These are phyloP conservation scores for Neopestalotiopsis sp. DNA, from an alignment of 2,329 filamentous ascomycete genomes.

Conservation along the genomic window DNA sequence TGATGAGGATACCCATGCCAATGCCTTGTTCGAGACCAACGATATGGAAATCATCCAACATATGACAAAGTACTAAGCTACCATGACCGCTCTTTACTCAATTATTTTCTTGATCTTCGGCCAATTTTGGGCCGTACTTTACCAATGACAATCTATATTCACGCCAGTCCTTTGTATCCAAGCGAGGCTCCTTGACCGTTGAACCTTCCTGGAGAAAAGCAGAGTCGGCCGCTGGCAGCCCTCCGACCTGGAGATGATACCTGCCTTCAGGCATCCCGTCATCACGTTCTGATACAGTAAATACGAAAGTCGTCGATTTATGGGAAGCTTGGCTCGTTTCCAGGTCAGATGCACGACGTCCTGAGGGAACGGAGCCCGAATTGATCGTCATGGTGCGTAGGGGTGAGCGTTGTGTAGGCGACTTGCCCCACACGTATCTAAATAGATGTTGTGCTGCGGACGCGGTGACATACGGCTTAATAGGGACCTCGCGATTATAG, in stretches of 20 bases:
- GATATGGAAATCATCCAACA: too few relatives aligned
- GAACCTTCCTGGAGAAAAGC: background rate
- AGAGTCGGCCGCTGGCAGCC: background rate
- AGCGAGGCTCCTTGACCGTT: background rate
- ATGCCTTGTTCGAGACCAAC: too few relatives aligned
- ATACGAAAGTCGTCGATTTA: slow-evolving; percentile 20
- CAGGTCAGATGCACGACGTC: background rate
- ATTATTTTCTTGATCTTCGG: too few relatives aligned
- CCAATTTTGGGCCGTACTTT: too few relatives aligned
- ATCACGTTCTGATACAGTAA: slow-evolving; percentile 18
- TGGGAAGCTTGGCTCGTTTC: slow-evolving; percentile 8
- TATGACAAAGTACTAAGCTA: too few relatives aligned
- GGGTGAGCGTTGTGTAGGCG: background rate
- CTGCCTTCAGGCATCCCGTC: slow-evolving; percentile 47
- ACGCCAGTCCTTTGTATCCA: too few relatives aligned
- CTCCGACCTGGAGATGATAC: background rate
- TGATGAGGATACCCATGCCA: too few relatives aligned
- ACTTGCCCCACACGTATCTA: background rate
- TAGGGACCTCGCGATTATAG: background rate
- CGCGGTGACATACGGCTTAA: slow-evolving; percentile 21
- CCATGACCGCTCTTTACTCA: too few relatives aligned
- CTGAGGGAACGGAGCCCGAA: slow-evolving; percentile 16
- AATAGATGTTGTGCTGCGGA: slow-evolving; percentile 15
- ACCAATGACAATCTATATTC: too few relatives aligned
- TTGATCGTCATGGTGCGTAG: slow-evolving; percentile 11